Evolutionary conservation across 305 asterid genomes (phyloP), one percentile per base, ranked within the genome.

Genomic region (Caryopteris hybrid): DNA sequence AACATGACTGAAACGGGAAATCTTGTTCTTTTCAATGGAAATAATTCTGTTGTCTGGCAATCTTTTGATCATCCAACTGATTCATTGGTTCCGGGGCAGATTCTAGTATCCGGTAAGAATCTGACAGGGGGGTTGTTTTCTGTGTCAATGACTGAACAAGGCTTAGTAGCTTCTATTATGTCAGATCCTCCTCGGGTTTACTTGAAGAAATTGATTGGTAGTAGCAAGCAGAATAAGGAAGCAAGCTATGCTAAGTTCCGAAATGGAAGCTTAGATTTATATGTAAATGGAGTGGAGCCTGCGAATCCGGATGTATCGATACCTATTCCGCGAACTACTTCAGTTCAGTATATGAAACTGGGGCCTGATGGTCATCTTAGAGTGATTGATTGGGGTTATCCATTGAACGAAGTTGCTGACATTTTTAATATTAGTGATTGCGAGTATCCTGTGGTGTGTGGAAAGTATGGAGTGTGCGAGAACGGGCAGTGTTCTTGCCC

Each of bases 401-500:
- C 9, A 8, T 80, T 83, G 82, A 62, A 22, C 2, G 61, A 64
- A 58, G 53, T 76, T 2, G 41, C 2, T 6, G 42, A 55, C 1
- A 16, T 55, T 14, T 55, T 31, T 2, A 10, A 1, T 34, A 1
- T 12, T 18, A 76, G 78, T 1, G 64, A n/a, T 12, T 82, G 85
- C 25, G 16, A 33, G 18, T 84, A 79, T 21, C 86, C 90, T 0
- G 46, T 62, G 78, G 81, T 41, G 6, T 85, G 85, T 69, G 90
- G 87, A 1, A 13, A 29, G 9, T 61, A 76, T 18, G 84, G 88
- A 14, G 63, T 85, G 58, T 85, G 90, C 58, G 64, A 76, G 3
- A 68, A 45, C 25, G 76, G 80, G 34, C 79, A 83, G 21, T 83
- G 88, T 11, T 68, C 72, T 45, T 83, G 88, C 51, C 88, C 85